These are phyloP conservation scores for Astragalus glycyphyllos DNA, from an alignment of 306 rosid species.

Conservation along the genomic window DNA sequence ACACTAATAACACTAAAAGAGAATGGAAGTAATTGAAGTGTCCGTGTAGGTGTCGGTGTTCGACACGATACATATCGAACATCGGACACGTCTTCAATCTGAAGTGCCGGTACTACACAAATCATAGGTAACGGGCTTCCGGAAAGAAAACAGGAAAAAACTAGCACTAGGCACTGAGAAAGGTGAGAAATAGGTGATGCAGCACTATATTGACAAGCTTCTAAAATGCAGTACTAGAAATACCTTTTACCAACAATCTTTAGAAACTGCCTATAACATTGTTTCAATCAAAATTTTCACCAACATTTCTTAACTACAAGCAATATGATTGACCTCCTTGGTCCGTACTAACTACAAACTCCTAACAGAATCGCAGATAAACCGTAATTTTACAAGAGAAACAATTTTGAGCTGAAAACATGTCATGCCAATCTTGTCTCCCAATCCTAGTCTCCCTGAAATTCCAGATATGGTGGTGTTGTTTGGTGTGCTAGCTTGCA, in stretches of 20 bases:
- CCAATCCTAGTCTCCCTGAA: too few species aligned
- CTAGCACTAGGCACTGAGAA: too few species aligned
- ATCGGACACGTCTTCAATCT: too few species aligned
- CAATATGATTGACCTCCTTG: constrained; percentile 11
- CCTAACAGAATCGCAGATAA: neutral
- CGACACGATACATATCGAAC: too few species aligned
- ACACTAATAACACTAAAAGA: too few species aligned
- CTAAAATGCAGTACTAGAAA: neutral
- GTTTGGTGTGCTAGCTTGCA: too few species aligned
- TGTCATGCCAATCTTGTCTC: neutral
- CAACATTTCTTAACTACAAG: constrained; percentile 14
- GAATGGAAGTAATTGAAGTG: too few species aligned
- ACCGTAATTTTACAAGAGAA: neutral
- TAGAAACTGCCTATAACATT: neutral
- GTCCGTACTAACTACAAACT: neutral
- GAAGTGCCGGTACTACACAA: neutral
- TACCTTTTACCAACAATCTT: neutral
- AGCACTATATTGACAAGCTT: constrained; percentile 1
- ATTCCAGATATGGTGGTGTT: too few species aligned
- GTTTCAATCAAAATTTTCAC: constrained; percentile 4
- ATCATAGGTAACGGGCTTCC: neutral
- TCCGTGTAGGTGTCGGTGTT: too few species aligned
- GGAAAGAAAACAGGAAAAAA: constrained; percentile 24
- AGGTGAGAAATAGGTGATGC: neutral
- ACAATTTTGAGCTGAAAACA: neutral